Evolutionary conservation across 805 yeast species (phyloP), one percentile per base, ranked within the genome.

Genomic region (Schizosaccharomyces cryophilus): DNA sequence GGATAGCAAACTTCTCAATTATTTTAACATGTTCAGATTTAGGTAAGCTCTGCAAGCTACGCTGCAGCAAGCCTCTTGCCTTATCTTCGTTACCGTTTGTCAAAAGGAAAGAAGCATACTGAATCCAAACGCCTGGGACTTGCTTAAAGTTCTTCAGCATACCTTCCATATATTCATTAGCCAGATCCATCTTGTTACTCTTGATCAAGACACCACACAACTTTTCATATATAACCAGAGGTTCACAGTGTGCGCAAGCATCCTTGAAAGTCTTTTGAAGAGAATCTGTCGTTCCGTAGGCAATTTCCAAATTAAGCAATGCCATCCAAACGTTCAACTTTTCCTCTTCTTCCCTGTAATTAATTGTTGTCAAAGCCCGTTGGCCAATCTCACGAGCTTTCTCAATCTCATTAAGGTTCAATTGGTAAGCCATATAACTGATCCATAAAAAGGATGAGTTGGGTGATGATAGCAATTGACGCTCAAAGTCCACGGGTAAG

Each of bases 361-460:
- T 82, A 66, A 93, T 94, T 5, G 93, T 83, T 74, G 86, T 86
- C 69, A 93, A 77, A 2, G 97, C 98, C 64, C 98, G 80, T 67
- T 84, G 85, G 56, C 87, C 96, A 66, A 93, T 81, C 70, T 87
- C 95, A 67, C 98, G 81, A 9, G 96, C 96, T 72, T 86, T 87
- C 47, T 90, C 96, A 63, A 88, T 75, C 72, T 93, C 98, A 74
- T 95, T 85, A 64, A 90, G 76, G 72, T 89, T 96, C 65, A 93
- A 77, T 72, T 89, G 95, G 84, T 90, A 93, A 3, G 97, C 89
- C 96, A 93, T 93, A 73, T 85, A 93, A 73, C 89, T 87, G 86
- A 93, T 90, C 98, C 98, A 93, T 62, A 87, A 73, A 42, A 89
- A 79, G 1, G 98, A 90, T 2, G 95, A 87, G 74, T 87, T 84